Percentiles rank a stretch among this genome's conserved stretches.
phyloP scores from a whole-genome alignment of 1,284 basidiomycete genomes.

The Tilletia walkeri region DNA sequence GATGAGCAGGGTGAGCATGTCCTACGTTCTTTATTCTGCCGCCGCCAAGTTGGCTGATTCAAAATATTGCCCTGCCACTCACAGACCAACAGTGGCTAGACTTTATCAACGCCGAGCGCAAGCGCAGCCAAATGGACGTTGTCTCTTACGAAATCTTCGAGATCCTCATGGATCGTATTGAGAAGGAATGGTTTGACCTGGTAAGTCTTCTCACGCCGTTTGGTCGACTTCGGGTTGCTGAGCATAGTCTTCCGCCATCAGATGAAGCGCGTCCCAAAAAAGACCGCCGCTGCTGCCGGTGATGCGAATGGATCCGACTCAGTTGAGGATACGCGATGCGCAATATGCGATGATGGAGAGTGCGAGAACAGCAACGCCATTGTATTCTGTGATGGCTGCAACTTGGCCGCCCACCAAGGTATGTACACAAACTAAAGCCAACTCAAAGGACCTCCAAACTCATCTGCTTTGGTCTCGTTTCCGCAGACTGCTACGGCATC shows the following conservation, averaged over 20 bases:
- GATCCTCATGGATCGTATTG: slow-evolving; percentile 91
- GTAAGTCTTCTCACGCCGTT: slow-evolving; percentile 61
- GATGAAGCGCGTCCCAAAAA: slow-evolving; percentile 42
- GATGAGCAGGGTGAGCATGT: slow-evolving; percentile 81
- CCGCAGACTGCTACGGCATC: slow-evolving; percentile 91
- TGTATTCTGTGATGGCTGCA: slow-evolving; percentile 99
- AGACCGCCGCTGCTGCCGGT: slow-evolving; percentile 26
- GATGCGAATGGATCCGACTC: slow-evolving; percentile 28
- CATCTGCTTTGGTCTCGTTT: slow-evolving; percentile 22
- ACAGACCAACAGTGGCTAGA: slow-evolving; percentile 95
- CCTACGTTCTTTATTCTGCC: not conserved
- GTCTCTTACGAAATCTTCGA: slow-evolving; percentile 79
- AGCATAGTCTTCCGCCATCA: slow-evolving; percentile 65
- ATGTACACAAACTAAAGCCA: not conserved
- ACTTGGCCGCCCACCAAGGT: slow-evolving; percentile 97
- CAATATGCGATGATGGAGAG: slow-evolving; percentile 96
- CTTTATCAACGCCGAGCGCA: slow-evolving; percentile 75
- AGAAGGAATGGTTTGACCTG: slow-evolving; percentile 98
- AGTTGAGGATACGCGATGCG: slow-evolving; percentile 66
- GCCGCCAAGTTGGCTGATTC: too few relatives aligned
- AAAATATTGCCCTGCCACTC: not conserved
- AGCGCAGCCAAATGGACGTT: slow-evolving; percentile 69
- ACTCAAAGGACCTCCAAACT: not conserved
- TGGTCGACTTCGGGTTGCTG: slow-evolving; percentile 19
- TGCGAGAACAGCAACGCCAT: slow-evolving; percentile 99